phyloP scores from a whole-genome alignment of 192 early-diverging fungal species.

The Kickxella alabastrina region DNA sequence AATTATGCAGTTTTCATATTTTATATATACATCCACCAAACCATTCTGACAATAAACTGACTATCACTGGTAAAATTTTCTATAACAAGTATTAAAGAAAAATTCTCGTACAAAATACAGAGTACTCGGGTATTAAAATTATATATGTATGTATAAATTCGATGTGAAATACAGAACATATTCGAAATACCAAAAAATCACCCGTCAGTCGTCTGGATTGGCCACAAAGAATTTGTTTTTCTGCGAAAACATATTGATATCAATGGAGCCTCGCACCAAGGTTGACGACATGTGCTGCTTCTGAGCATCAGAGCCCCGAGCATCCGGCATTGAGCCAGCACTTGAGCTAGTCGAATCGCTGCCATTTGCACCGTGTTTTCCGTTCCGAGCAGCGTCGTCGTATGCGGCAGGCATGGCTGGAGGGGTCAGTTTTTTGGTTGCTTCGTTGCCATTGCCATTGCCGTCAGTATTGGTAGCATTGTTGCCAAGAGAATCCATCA shows the following conservation, averaged over 20 bases:
- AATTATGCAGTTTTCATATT: too few species aligned
- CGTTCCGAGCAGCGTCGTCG: neutral
- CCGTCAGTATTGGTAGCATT: neutral
- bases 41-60: too few species aligned
- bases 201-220: constrained; percentile 32
- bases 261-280: constrained; percentile 38
- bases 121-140: too few species aligned
- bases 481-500: neutral
- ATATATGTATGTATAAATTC: too few species aligned
- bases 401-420: constrained; percentile 20
- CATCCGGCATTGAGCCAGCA: too few species aligned
- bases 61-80: too few species aligned
- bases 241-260: constrained; percentile 31
- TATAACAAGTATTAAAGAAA: too few species aligned
- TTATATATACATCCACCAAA: too few species aligned
- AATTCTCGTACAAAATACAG: too few species aligned
- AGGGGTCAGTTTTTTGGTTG: neutral
- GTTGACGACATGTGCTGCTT: constrained; percentile 3
- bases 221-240: constrained; percentile 34
- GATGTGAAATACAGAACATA: too few species aligned
- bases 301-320: neutral
- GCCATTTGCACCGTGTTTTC: too few species aligned
- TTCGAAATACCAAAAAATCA: neutral
- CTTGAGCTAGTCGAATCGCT: too few species aligned
- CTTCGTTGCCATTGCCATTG: neutral